Evolutionary conservation across 176 grass and related monocot genomes (phyloP).

Genomic region (Lolium multiflorum): DNA sequence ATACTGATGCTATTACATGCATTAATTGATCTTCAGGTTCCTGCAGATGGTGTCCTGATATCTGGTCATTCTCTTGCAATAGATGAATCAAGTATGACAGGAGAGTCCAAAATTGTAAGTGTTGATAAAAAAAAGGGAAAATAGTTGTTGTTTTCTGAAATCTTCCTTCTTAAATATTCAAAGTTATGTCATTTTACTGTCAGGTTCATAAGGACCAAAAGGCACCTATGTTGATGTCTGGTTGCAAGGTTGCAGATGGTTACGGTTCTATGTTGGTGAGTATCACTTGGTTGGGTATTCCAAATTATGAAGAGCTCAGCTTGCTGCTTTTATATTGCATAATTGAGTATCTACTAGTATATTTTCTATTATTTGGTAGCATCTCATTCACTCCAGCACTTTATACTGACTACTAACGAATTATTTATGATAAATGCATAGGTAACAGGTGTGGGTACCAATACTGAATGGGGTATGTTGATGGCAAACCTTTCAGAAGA

Average conservation of each 20-base stretch:
- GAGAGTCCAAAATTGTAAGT: slow-evolving; percentile 64
- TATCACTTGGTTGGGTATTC: slow-evolving; percentile 27
- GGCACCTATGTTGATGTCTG: slow-evolving; percentile 68
- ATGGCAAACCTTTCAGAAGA: slow-evolving; percentile 74
- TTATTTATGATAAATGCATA: not conserved
- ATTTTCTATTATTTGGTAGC: slow-evolving; percentile 11
- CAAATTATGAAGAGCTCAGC: slow-evolving; percentile 25
- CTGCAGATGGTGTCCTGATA: slow-evolving; percentile 68
- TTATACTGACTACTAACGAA: slow-evolving; percentile 21
- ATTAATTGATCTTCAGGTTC: slow-evolving; percentile 53
- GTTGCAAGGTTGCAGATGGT: slow-evolving; percentile 74
- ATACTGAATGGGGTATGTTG: slow-evolving; percentile 68
- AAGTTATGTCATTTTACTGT: not conserved
- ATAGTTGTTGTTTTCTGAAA: not conserved
- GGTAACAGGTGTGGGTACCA: slow-evolving; percentile 66
- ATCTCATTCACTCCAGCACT: slow-evolving; percentile 17
- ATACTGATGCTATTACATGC: not conserved
- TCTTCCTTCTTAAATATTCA: not conserved
- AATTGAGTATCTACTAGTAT: not conserved
- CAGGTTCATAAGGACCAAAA: slow-evolving; percentile 68
- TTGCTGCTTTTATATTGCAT: not conserved
- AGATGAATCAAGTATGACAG: slow-evolving; percentile 78
- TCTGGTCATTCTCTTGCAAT: slow-evolving; percentile 70
- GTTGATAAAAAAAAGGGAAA: not conserved
- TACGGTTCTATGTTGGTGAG: slow-evolving; percentile 73